Evolutionary conservation across 2,329 filamentous ascomycete species (phyloP), one percentile per base, ranked within the genome.

Genomic region (Anthostomella pinea): DNA sequence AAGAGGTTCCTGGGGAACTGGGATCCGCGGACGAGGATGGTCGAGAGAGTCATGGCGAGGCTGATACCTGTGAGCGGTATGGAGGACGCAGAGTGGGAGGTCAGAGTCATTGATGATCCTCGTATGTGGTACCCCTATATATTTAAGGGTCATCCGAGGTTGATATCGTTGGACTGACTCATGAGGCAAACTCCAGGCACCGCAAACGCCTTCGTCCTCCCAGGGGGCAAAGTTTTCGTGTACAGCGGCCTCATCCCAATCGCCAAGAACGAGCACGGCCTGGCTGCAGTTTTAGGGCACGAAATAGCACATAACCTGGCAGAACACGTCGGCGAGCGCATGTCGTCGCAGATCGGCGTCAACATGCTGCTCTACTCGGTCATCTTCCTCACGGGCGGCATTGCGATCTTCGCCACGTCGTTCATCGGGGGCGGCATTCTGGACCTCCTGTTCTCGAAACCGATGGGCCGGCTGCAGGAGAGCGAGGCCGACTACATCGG

Each of bases 401-500:
- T 71, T 11, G 70, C 59, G 9, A 57, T 71, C 5, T 49, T 75
- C 14, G 53, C 61, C 4, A 59, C 63, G 29, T 62, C 65, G 19
- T 57, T 63, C 19, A 52, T 69, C 23, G 67, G 66, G 11, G 66
- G 70, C 2, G 63, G 73, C 54, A 35, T 82, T 15, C 63, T 85
- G 18, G 73, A 85, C 33, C 58, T 85, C 11, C 72, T 82, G n/a
- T 79, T 87, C 55, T 70, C 70, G 31, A 67, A 76, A 42, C 86
- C 85, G 1, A 85, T 85, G 58, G 79, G 77, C 30, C 69, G 86
- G 31, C 75, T 73, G 54, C 85, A 89, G 64, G 86, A 85, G 68
- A 78, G 72, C 31, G 85, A 91, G 65, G 86, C 86, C 0, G 86
- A 91, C 54, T 87, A 85, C 52, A 87, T 90, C 30, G 86, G 86